A percentile compares a stretch with the other conserved stretches of the same genome.
These are phyloP conservation scores for Odonthalia washingtoniensis DNA, from an alignment of 31 red algal genomes.

Conservation along the genomic window DNA sequence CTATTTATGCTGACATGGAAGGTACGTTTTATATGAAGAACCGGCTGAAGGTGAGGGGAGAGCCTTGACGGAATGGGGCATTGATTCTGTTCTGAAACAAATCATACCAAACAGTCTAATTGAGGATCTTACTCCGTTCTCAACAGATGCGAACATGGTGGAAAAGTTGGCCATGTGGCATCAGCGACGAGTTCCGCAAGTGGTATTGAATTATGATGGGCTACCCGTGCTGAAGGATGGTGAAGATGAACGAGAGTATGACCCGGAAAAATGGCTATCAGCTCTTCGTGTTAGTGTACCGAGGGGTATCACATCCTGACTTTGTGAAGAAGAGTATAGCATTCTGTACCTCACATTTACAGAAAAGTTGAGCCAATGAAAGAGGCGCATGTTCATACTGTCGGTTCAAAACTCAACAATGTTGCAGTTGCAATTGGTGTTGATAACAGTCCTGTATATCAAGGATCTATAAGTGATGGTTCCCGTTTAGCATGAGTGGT, in stretches of 20 bases:
- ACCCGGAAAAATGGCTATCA: conserved; percentile 72
- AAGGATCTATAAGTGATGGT: neutral
- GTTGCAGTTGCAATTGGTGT: conserved; percentile 64
- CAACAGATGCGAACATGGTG: conserved; percentile 52
- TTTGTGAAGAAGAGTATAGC: conserved; percentile 90
- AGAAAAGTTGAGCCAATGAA: conserved; percentile 76
- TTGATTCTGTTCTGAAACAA: conserved; percentile 48
- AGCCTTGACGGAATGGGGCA: conserved; percentile 63
- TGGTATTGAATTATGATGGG: conserved; percentile 79
- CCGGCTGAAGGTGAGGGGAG: conserved; percentile 74
- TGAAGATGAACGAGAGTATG: conserved; percentile 72
- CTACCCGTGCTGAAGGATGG: conserved; percentile 80
- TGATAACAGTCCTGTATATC: conserved; percentile 55
- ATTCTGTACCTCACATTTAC: conserved; percentile 93
- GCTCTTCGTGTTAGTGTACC: conserved; percentile 69
- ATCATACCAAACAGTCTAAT: conserved; percentile 52
- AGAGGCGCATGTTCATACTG: conserved; percentile 82
- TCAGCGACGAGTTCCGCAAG: conserved; percentile 66
- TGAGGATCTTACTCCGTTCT: conserved; percentile 60
- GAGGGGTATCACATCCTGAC: conserved; percentile 57
- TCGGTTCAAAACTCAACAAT: conserved; percentile 50
- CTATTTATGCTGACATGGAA: conserved; percentile 63
- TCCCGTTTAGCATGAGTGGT: conserved; percentile 49
- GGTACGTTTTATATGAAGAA: conserved; percentile 73
- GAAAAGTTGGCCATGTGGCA: conserved; percentile 74